Percentiles rank a stretch among this genome's conserved stretches.
These are phyloP conservation scores for Verbena officinalis DNA, from an alignment of 257 asterid genomes.

Conservation along the genomic window DNA sequence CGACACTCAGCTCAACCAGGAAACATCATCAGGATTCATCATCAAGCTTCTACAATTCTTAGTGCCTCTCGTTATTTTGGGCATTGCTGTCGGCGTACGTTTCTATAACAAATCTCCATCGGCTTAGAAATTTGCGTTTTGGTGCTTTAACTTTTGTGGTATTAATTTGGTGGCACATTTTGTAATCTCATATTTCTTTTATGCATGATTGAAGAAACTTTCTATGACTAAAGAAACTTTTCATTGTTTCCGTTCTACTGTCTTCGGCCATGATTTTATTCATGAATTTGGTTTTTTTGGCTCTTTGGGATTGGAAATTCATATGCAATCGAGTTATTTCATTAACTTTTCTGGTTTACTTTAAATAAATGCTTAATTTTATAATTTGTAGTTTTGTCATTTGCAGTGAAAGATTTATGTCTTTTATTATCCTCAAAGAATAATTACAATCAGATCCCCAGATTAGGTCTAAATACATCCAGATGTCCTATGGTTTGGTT, in stretches of 20 bases:
- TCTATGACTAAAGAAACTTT: background rate
- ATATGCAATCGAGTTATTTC: too few relatives aligned
- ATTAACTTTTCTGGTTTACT: too few relatives aligned
- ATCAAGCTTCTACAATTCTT: constrained; percentile 83
- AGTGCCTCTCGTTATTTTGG: constrained; percentile 73
- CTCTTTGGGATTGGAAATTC: too few relatives aligned
- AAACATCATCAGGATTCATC: constrained; percentile 60
- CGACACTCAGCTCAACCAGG: constrained; percentile 56
- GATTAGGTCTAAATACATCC: too few relatives aligned
- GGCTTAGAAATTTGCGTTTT: constrained; percentile 36
- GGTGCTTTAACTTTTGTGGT: constrained; percentile 26
- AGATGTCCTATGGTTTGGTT: too few relatives aligned
- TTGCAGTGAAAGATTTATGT: too few relatives aligned
- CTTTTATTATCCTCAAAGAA: too few relatives aligned
- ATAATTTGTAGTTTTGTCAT: too few relatives aligned
- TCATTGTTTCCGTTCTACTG: constrained; percentile 16
- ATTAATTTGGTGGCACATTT: background rate
- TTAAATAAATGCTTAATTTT: too few relatives aligned
- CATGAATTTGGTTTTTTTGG: constrained; percentile 26
- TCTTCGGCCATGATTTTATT: constrained; percentile 24
- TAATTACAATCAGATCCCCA: too few relatives aligned
- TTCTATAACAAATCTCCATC: constrained; percentile 66
- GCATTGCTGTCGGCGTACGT: constrained; percentile 70
- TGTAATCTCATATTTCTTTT: background rate
- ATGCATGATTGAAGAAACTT: constrained; percentile 19